Evolutionary conservation across 1,284 basidiomycete genomes (phyloP), one percentile per base, ranked within the genome.

Genomic region (Fomitopsis pinicola): DNA sequence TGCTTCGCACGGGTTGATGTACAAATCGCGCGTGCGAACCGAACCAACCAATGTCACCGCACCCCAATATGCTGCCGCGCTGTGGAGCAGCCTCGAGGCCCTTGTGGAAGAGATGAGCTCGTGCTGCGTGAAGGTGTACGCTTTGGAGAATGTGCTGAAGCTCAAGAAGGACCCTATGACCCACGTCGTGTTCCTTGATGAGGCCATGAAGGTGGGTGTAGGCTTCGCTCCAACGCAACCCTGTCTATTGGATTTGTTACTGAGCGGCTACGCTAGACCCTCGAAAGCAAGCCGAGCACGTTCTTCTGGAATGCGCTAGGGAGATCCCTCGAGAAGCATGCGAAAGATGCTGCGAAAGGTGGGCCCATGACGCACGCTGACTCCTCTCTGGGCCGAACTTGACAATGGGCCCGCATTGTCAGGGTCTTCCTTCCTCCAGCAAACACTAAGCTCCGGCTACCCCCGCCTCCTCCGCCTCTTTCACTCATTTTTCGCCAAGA

Each of bases 401-500:
- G 26, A 45, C 30, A 22, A 15, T n/a, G 1, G 48, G 10, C 15
- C 30, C 30, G 30, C 30, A 33, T 33, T 42, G 38, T 42, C 65
- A 94, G 92, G 80, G 28, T 95, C 92, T 0, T 82, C 83, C 5
- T 92, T 98, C 75, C 76, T 98, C 12, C 93, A 95, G 66, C 93
- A 95, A 71, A 91, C 93, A 2, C 78, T 98, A 26, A 88, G 89
- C 67, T 79, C 84, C 2, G 91, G 92, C 22, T 98, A 98, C 75
- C 92, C 94, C 1, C 84, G 85, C 56, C 78, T 98, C 3, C 73
- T 98, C 7, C 85, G 97, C 14, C 80, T 97, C 12, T 95, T 98
- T 74, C 95, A 98, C 59, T 94, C 95, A 45, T 97, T 98, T 75
- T 98, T 98, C 72, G 87, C 91, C 19, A 95, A 95, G 73, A 95